These are phyloP conservation scores for Wakefieldia striispora DNA, from an alignment of 768 basidiomycete species.

Conservation along the genomic window DNA sequence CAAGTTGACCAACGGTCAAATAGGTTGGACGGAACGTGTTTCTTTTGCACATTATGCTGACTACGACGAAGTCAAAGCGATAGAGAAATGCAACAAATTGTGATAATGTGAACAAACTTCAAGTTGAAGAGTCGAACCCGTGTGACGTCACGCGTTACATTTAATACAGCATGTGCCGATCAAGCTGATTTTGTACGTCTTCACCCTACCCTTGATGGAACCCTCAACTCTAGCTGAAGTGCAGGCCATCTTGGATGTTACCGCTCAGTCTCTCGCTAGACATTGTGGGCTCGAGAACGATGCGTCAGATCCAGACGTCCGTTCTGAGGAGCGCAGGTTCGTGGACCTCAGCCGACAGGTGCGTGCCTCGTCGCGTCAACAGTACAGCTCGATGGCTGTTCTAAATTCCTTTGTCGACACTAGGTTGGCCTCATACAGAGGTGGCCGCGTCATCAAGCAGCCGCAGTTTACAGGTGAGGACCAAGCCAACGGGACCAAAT, in stretches of 20 bases:
- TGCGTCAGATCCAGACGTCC: slow-evolving; percentile 3
- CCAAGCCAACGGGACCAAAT: too few relatives aligned
- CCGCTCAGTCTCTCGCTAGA: slow-evolving; percentile 10
- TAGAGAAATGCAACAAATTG: too few relatives aligned
- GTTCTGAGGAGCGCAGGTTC: slow-evolving; percentile 6
- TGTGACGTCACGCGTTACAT: too few relatives aligned
- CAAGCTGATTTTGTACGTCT: too few relatives aligned
- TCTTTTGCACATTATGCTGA: too few relatives aligned
- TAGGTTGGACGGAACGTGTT: too few relatives aligned
- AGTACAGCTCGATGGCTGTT: not conserved
- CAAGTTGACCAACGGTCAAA: too few relatives aligned
- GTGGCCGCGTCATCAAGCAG: slow-evolving; percentile 10
- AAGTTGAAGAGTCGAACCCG: too few relatives aligned
- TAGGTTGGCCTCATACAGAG: slow-evolving; percentile 32
- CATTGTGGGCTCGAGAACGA: slow-evolving; percentile 14
- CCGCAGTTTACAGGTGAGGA: slow-evolving; percentile 3
- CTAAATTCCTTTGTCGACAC: not conserved
- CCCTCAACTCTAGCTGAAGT: not conserved
- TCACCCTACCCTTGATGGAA: not conserved
- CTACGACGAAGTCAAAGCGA: too few relatives aligned
- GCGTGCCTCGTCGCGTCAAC: not conserved
- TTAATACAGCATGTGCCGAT: too few relatives aligned
- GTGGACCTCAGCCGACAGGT: slow-evolving; percentile 12
- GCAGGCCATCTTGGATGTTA: slow-evolving; percentile 10
- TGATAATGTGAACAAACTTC: too few relatives aligned